These are phyloP conservation scores for Aureobasidium uvarum DNA, from an alignment of 2,329 filamentous ascomycete genomes.

Conservation along the genomic window DNA sequence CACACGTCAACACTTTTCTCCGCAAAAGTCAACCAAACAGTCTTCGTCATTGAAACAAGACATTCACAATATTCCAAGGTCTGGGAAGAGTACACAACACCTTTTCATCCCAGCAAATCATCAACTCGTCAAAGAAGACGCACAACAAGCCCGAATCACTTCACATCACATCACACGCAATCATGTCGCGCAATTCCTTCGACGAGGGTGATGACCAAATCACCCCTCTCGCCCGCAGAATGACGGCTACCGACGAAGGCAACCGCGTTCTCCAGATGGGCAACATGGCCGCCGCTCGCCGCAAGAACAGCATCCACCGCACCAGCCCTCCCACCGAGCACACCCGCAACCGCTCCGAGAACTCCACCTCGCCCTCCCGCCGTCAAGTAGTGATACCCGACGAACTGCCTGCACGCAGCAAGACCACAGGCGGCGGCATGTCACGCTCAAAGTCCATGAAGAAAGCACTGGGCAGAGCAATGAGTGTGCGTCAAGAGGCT, in stretches of 20 bases:
- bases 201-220: constrained; percentile 23
- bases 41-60: not conserved
- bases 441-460: constrained; percentile 17
- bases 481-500: not conserved
- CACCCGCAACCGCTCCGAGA: not conserved
- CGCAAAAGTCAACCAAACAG: constrained; percentile 18
- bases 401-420: constrained; percentile 10
- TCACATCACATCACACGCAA: not conserved
- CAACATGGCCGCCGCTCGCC: constrained; percentile 17
- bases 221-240: constrained; percentile 7
- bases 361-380: too few species aligned
- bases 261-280: constrained; percentile 7
- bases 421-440: constrained; percentile 10
- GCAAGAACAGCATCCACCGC: constrained; percentile 24
- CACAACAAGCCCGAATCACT: not conserved
- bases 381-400: not conserved
- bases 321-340: not conserved
- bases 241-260: constrained; percentile 15
- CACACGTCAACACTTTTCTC: constrained; percentile 16
- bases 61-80: not conserved
- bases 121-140: not conserved
- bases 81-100: not conserved
- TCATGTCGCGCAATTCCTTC: constrained; percentile 24
- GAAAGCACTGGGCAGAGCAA: not conserved
- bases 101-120: not conserved